Base-by-base conservation (phyloP, 768 basidiomycete species). In the Pleurotus salmoneostramineus region DNA sequence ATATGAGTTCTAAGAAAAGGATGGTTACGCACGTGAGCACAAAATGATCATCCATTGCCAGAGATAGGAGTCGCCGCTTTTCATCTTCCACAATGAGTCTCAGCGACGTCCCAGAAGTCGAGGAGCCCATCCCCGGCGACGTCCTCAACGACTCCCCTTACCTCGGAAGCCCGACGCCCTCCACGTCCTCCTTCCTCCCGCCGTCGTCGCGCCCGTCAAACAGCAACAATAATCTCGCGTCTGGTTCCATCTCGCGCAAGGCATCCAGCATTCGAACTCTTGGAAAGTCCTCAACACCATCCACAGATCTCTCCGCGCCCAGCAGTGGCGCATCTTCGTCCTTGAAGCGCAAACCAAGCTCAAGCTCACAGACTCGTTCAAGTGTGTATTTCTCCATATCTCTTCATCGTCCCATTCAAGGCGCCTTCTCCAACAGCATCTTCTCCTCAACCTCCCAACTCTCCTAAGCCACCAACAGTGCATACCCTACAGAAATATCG, bases 401-500 rank as follows among this genome's bases (percentile, higher is more conserved):
- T 17, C 35, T 27, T 7, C n/a, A 14, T 35, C 50, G 4, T 5
- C 33, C 3, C n/a, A 35, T n/a, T 15, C 40, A 27, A 42, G 12
- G 15, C 34, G n/a, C 27, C 37, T n/a, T 27, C 27, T 31, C 52
- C 21, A 42, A 3, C 1, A 59, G 60, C 15, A 59, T 32, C 21
- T 27, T 40, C 58, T 37, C 63, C 65, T 58, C 70, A 69, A 58
- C 64, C 58, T 51, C 48, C 50, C 58, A 47, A 50, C 40, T 55
- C 52, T 58, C 65, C 65, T 5, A 65, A 63, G 46, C 33, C 63
- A 3, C 51, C 61, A 8, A 47, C 64, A 14, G 56, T 6, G 11
- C 5, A 14, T 14, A 64, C 70, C 12, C 63, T 72, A 58, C 75
- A 66, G 32, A 77, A 73, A 40, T 62, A 72, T n/a, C 76, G 81